phyloP scores from a whole-genome alignment of 1,284 basidiomycete genomes.

The Clitocybe nebularis region DNA sequence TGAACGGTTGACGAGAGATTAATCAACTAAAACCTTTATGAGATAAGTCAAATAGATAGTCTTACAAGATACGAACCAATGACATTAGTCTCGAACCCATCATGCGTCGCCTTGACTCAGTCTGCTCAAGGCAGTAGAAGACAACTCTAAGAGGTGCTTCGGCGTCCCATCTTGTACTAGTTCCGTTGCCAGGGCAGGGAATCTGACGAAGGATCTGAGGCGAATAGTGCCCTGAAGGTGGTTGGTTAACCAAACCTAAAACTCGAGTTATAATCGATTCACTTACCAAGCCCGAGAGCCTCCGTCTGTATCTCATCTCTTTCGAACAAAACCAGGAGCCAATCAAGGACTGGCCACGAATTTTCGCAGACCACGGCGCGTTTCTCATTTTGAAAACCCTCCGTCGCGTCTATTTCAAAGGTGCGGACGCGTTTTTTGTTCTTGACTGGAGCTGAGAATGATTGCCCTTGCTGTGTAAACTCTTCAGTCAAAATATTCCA shows the following conservation, averaged over 20 bases:
- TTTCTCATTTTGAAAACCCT: constrained; percentile 18
- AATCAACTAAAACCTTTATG: constrained; percentile 39
- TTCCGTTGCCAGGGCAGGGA: constrained; percentile 48
- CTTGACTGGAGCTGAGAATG: constrained; percentile 25
- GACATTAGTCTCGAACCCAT: constrained; percentile 50
- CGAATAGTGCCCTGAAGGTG: constrained; percentile 47
- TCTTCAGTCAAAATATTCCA: constrained; percentile 59
- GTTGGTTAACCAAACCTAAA: not conserved
- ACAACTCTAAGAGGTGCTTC: constrained; percentile 53
- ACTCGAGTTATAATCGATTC: not conserved
- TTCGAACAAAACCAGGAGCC: constrained; percentile 63
- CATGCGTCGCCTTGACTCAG: constrained; percentile 32
- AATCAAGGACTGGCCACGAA: constrained; percentile 64
- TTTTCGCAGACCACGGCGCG: constrained; percentile 45
- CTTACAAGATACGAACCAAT: constrained; percentile 35
- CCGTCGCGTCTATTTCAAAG: constrained; percentile 21
- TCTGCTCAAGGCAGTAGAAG: constrained; percentile 47
- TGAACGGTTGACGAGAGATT: constrained; percentile 46
- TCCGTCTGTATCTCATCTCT: constrained; percentile 47
- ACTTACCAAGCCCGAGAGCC: constrained; percentile 29
- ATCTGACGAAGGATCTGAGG: constrained; percentile 61
- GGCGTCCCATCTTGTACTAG: constrained; percentile 52
- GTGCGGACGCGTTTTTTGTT: constrained; percentile 26
- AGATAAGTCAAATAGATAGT: constrained; percentile 3
- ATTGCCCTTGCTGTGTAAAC: constrained; percentile 39